Conservation (phyloP, 352 stramenopile species). For the Phytopythium mirpurense region DNA sequence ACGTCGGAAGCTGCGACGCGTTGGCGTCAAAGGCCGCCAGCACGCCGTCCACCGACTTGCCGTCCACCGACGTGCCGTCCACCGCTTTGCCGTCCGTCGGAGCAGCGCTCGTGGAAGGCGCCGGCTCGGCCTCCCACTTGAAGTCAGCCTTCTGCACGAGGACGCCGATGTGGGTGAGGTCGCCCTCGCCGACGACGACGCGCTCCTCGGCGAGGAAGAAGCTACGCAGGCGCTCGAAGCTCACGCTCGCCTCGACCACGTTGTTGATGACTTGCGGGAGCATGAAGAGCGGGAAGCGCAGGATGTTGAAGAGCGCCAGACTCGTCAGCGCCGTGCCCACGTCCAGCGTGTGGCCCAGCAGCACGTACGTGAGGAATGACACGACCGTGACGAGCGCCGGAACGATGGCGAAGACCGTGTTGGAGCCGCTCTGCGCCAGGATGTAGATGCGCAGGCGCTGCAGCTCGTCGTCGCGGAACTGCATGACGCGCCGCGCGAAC, state of each 20-base stretch:
- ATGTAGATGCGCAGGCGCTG: constrained; percentile 57
- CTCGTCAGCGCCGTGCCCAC: constrained; percentile 47
- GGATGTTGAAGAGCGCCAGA: constrained; percentile 72
- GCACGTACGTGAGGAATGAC: constrained; percentile 45
- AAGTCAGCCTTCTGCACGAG: constrained; percentile 53
- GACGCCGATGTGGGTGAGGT: constrained; percentile 68
- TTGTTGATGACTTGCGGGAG: constrained; percentile 94
- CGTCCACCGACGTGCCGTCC: constrained; percentile 19
- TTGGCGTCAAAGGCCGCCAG: constrained; percentile 12
- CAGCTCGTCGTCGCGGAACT: constrained; percentile 78
- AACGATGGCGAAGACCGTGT: constrained; percentile 52
- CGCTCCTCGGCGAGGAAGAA: constrained; percentile 73
- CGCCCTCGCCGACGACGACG: constrained; percentile 61
- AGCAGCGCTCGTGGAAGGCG: constrained; percentile 25
- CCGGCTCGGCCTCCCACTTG: constrained; percentile 44
- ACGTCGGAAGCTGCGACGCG: constrained; percentile 16
- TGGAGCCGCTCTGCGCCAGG: constrained; percentile 24
- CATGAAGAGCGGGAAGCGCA: constrained; percentile 96
- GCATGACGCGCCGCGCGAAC: constrained; percentile 52
- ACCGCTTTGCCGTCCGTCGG: constrained; percentile 25
- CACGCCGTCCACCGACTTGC: constrained; percentile 26
- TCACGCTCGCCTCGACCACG: constrained; percentile 85
- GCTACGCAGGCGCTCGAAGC: constrained; percentile 50
- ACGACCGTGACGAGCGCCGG: constrained; percentile 45
- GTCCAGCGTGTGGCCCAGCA: constrained; percentile 53